Conservation (phyloP, 805 yeast species). For the Candida broadrunensis region DNA sequence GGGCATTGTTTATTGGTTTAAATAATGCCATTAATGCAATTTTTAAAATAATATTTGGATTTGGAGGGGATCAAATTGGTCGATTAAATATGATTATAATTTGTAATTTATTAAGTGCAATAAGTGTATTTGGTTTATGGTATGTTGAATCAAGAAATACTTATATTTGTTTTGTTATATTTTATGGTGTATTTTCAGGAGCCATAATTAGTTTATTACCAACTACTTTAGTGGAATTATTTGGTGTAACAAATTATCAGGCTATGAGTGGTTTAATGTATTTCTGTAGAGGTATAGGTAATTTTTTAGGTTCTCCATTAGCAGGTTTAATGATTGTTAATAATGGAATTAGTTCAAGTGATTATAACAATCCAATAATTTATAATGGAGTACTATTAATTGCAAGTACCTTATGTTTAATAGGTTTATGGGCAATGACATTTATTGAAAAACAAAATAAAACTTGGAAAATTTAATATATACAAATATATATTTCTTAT, state of each 20-base stretch:
- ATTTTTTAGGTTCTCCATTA: slow-evolving; percentile 30
- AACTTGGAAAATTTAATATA: slow-evolving; percentile 10
- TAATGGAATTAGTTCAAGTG: slow-evolving; percentile 10
- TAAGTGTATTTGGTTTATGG: slow-evolving; percentile 17
- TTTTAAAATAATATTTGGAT: slow-evolving; percentile 15
- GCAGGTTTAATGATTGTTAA: slow-evolving; percentile 26
- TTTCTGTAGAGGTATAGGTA: slow-evolving; percentile 30
- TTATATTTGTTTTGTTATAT: slow-evolving; percentile 26
- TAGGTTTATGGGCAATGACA: slow-evolving; percentile 9
- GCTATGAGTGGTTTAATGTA: slow-evolving; percentile 31
- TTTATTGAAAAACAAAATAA: slow-evolving; percentile 2
- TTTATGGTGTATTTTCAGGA: slow-evolving; percentile 34
- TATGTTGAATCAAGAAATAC: slow-evolving; percentile 16
- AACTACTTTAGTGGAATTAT: slow-evolving; percentile 27
- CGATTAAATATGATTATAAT: slow-evolving; percentile 15
- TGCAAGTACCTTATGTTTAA: slow-evolving; percentile 12
- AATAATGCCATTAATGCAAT: slow-evolving; percentile 31
- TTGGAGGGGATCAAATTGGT: slow-evolving; percentile 15
- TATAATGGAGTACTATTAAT: slow-evolving; percentile 23
- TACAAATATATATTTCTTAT: not conserved
- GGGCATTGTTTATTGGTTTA: slow-evolving; percentile 32
- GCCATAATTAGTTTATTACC: slow-evolving; percentile 32
- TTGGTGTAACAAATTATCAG: slow-evolving; percentile 29
- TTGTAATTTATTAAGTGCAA: slow-evolving; percentile 13
- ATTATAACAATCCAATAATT: slow-evolving; percentile 21